Conservation (phyloP, 2,329 filamentous ascomycete genomes). For the Blastomyces parvus region DNA sequence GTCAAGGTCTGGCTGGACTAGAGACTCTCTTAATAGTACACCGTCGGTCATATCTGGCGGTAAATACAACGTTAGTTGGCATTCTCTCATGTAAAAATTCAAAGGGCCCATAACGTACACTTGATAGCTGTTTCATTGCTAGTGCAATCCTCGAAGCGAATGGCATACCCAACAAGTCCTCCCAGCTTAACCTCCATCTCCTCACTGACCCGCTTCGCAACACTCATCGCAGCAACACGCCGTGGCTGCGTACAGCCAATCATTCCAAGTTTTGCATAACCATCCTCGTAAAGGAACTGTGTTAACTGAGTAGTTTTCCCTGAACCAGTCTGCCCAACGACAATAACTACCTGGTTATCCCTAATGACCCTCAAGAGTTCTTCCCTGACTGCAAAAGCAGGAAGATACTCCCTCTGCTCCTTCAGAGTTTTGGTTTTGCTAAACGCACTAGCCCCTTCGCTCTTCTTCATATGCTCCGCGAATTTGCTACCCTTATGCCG, state of each 20-base stretch:
- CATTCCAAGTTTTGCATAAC: conserved; percentile 76
- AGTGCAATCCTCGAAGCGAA: conserved; percentile 96
- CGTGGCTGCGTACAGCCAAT: conserved; percentile 95
- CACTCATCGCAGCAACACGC: conserved; percentile 96
- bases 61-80: conserved; percentile 12
- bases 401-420: conserved; percentile 87
- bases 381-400: conserved; percentile 92
- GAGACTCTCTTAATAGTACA: conserved; percentile 81
- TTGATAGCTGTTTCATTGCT: conserved; percentile 94
- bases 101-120: conserved; percentile 36
- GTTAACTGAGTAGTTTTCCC: conserved; percentile 97
- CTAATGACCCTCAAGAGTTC: conserved; percentile 84
- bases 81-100: conserved; percentile 12
- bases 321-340: conserved; percentile 93
- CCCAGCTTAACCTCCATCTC: conserved; percentile 95
- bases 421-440: conserved; percentile 82
- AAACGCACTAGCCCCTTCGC: conserved; percentile 77
- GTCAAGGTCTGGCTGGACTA: conserved; percentile 86
- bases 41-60: conserved; percentile 85
- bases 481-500: conserved; percentile 63
- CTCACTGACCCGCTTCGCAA: conserved; percentile 94
- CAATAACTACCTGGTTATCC: conserved; percentile 94
- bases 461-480: conserved; percentile 79
- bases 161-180: conserved; percentile 84
- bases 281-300: conserved; percentile 92